A percentile compares a stretch with the other conserved stretches of the same genome.
Evolutionary conservation across 768 basidiomycete species (phyloP).

Genomic region (Leccinum arenicola): DNA sequence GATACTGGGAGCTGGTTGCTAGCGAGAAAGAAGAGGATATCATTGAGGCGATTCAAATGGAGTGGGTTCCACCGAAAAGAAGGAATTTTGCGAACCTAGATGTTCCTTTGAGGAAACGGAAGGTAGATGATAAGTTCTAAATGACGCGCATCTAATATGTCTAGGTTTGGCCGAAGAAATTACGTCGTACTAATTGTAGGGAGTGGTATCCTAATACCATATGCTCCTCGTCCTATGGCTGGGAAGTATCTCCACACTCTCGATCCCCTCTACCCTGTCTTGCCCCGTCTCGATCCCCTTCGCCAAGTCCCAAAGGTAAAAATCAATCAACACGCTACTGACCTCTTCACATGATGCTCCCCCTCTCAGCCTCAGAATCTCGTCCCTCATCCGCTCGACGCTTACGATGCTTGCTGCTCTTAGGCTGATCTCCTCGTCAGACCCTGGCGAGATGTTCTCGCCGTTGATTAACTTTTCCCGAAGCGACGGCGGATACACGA

Average conservation of each 20-base stretch:
- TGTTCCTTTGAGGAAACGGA: slow-evolving; percentile 3
- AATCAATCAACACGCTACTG: slow-evolving; percentile 83
- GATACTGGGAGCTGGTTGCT: slow-evolving; percentile 24
- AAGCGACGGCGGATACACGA: slow-evolving; percentile 67
- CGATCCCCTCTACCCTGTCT: slow-evolving; percentile 56
- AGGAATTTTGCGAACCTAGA: slow-evolving; percentile 23
- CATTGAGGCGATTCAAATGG: slow-evolving; percentile 24
- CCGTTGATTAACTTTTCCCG: slow-evolving; percentile 46
- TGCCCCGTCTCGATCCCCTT: slow-evolving; percentile 67
- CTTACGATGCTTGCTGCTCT: slow-evolving; percentile 78
- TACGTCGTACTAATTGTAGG: slow-evolving; percentile 14
- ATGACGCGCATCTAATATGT: neutral
- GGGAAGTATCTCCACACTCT: slow-evolving; percentile 57
- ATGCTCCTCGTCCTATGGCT: slow-evolving; percentile 79
- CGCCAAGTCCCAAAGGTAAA: slow-evolving; percentile 88
- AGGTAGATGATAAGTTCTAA: slow-evolving; percentile 1
- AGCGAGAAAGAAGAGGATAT: slow-evolving; percentile 27
- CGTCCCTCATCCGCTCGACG: slow-evolving; percentile 68
- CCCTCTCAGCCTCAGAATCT: slow-evolving; percentile 40
- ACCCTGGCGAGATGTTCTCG: slow-evolving; percentile 50
- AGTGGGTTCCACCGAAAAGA: slow-evolving; percentile 26
- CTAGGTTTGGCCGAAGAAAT: neutral
- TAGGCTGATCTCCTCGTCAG: slow-evolving; percentile 70
- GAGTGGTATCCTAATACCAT: slow-evolving; percentile 61
- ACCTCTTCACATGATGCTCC: slow-evolving; percentile 31